Percentiles rank a stretch among this genome's conserved stretches.
Evolutionary conservation across 208 protist species (phyloP).

Genomic region (Crithidia acanthocephali): DNA sequence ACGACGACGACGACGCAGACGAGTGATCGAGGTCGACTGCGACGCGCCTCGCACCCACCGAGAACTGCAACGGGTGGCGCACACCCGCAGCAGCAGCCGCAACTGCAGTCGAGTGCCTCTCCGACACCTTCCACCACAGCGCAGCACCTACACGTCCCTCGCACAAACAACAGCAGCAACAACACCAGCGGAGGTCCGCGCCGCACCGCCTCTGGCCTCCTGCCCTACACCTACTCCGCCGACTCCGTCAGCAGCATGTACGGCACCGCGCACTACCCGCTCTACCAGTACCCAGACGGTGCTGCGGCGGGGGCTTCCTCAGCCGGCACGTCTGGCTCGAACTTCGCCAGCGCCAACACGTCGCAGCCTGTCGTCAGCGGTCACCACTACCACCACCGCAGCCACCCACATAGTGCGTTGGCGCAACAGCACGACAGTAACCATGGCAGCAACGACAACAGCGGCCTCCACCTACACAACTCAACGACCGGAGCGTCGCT

Average conservation of each 20-base stretch:
- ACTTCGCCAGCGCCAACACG: not conserved
- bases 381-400: not conserved
- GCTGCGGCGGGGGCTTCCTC: not conserved
- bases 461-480: too few species aligned
- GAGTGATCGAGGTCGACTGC: not conserved
- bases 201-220: constrained; percentile 24
- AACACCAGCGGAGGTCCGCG: constrained; percentile 8
- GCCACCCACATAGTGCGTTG: too few species aligned
- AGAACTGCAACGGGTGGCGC: not conserved
- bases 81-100: not conserved
- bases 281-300: constrained; percentile 43
- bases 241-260: constrained; percentile 49
- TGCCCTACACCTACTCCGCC: constrained; percentile 45
- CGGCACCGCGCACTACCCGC: constrained; percentile 48
- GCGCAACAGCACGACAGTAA: not conserved
- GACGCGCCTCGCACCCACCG: not conserved
- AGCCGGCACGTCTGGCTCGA: not conserved
- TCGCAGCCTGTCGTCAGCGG: not conserved
- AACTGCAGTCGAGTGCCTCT: not conserved
- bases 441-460: not conserved
- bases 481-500: not conserved
- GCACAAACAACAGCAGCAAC: not conserved
- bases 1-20: not conserved
- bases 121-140: not conserved
- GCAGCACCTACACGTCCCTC: not conserved